A percentile compares a stretch with the other conserved stretches of the same genome.
These are phyloP conservation scores for Salix viminalis DNA, from an alignment of 345 rosid species.

Conservation along the genomic window DNA sequence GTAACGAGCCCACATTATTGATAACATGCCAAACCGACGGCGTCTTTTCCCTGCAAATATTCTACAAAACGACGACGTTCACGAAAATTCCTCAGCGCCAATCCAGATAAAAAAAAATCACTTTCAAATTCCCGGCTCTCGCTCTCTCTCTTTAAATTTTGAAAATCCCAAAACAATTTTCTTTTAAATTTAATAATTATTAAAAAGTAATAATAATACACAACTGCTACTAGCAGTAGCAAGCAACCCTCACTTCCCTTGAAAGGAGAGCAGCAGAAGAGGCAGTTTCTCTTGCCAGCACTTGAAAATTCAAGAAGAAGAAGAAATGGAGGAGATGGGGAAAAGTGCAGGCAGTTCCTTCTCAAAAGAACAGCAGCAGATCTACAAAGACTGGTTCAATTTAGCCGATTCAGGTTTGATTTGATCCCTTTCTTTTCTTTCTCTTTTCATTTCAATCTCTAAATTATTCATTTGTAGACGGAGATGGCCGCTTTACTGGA, in stretches of 20 bases:
- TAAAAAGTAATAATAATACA: too few species aligned
- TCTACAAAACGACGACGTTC: too few species aligned
- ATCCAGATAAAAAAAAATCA: too few species aligned
- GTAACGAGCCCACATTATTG: too few species aligned
- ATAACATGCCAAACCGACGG: too few species aligned
- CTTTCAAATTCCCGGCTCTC: too few species aligned
- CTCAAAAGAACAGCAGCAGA: slow-evolving; percentile 65
- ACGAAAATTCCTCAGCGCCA: too few species aligned
- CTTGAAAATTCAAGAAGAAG: neutral
- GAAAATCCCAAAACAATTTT: too few species aligned
- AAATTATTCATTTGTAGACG: slow-evolving; percentile 35
- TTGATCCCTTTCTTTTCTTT: neutral
- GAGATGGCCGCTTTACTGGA: slow-evolving; percentile 81
- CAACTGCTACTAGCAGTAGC: too few species aligned
- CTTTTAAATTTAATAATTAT: too few species aligned
- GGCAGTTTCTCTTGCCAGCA: neutral
- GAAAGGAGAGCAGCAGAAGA: neutral
- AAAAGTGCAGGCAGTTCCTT: slow-evolving; percentile 35
- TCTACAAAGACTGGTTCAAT: slow-evolving; percentile 78
- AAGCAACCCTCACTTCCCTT: neutral
- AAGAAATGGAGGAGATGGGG: slow-evolving; percentile 54
- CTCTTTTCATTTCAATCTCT: neutral
- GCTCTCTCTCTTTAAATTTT: too few species aligned
- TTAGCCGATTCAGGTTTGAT: slow-evolving; percentile 70
- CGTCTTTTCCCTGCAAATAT: too few species aligned